Conservation (phyloP, 306 rosid species). For the Cotoneaster glaucophyllus region DNA sequence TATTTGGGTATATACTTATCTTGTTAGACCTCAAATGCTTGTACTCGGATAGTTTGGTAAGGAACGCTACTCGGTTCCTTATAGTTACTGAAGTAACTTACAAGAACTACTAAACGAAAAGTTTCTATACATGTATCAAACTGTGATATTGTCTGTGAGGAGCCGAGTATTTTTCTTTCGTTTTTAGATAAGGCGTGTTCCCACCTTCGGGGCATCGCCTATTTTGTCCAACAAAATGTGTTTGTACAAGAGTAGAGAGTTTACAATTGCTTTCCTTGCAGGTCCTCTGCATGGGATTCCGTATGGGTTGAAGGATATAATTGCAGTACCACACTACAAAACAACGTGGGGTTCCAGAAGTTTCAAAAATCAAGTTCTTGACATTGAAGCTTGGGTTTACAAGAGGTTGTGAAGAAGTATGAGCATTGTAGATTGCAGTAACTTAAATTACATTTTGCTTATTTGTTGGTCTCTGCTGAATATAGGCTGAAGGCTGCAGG, state of each 20-base stretch:
- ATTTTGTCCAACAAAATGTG: no score
- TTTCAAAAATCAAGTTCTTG: slow-evolving; percentile 65
- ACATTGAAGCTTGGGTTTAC: slow-evolving; percentile 83
- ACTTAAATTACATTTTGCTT: neutral
- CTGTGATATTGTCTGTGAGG: neutral
- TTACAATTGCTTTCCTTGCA: slow-evolving; percentile 12
- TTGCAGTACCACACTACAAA: slow-evolving; percentile 66
- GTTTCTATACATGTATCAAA: no score
- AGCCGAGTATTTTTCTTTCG: no score
- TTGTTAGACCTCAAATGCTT: neutral
- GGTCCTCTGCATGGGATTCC: slow-evolving; percentile 95
- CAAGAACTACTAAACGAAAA: no score
- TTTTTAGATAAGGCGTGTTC: neutral
- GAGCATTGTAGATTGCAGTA: neutral
- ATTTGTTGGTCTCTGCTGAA: neutral
- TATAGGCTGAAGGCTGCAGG: slow-evolving; percentile 62
- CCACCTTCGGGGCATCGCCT: neutral
- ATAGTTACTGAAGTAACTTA: no score
- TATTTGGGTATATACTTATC: slow-evolving; percentile 50
- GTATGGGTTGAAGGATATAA: slow-evolving; percentile 85
- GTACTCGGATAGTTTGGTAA: no score
- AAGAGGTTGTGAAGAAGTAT: slow-evolving; percentile 34
- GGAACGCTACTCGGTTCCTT: no score
- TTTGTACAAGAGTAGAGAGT: no score
- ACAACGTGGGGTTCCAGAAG: slow-evolving; percentile 83